phyloP scores from a whole-genome alignment of 1,284 basidiomycete genomes.

The Microbotryum saponariae region DNA sequence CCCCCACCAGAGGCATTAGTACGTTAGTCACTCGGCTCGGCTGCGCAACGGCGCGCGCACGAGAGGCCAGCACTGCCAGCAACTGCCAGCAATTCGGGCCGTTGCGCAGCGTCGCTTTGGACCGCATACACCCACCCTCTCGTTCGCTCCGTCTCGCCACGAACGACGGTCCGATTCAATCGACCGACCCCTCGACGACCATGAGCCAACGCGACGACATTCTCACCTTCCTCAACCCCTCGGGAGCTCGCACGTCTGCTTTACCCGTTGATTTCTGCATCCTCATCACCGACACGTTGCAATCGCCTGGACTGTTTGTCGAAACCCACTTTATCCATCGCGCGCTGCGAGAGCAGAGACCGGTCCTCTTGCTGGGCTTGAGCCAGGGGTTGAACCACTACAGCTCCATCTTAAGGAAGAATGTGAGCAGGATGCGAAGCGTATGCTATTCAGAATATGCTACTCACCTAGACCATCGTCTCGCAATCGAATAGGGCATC shows the following conservation, averaged over 20 bases:
- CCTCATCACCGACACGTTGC: constrained; percentile 23
- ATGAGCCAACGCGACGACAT: constrained; percentile 1
- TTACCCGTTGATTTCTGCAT: constrained; percentile 31
- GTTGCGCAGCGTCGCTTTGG: no score
- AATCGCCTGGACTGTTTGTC: constrained; percentile 23
- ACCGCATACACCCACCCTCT: no score
- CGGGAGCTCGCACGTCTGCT: not conserved
- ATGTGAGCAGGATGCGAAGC: constrained; percentile 2
- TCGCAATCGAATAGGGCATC: constrained; percentile 9
- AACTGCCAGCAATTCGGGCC: no score
- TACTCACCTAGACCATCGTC: not conserved
- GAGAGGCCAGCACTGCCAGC: no score
- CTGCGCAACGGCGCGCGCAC: no score
- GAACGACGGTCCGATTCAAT: no score
- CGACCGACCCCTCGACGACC: no score
- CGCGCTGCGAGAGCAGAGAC: constrained; percentile 13
- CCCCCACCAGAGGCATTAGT: no score
- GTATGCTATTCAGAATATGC: no score
- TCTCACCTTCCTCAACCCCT: not conserved
- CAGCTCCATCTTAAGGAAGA: constrained; percentile 19
- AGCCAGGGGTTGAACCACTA: constrained; percentile 22
- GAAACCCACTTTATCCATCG: constrained; percentile 14
- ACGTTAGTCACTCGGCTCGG: no score
- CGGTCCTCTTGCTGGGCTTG: constrained; percentile 15
- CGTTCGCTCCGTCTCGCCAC: no score